A percentile compares a stretch with the other conserved stretches of the same genome.
Conservation (phyloP, 495 filamentous ascomycete species). For the Daldinia vernicosa region DNA sequence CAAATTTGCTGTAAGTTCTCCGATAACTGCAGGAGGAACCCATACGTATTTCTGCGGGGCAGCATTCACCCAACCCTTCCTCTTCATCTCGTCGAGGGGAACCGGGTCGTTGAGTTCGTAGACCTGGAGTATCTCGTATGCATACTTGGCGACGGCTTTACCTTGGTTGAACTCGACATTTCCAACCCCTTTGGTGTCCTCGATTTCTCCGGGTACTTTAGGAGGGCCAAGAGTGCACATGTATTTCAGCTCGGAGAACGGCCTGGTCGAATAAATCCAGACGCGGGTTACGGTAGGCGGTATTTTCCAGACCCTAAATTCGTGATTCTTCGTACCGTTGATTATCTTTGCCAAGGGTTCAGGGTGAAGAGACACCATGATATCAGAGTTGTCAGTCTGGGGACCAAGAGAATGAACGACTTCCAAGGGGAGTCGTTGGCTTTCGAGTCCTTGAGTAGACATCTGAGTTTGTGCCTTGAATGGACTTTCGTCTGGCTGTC, state of each 20-base stretch:
- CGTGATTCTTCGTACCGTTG: constrained; percentile 52
- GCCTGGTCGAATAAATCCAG: constrained; percentile 58
- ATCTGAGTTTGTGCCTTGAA: constrained; percentile 43
- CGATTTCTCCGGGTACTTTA: constrained; percentile 53
- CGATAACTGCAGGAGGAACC: constrained; percentile 57
- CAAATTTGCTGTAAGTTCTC: constrained; percentile 57
- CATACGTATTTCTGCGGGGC: constrained; percentile 52
- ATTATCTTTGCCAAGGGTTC: constrained; percentile 52
- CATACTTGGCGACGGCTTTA: constrained; percentile 44
- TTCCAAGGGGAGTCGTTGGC: constrained; percentile 59
- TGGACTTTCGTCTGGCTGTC: constrained; percentile 20
- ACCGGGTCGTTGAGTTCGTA: constrained; percentile 63
- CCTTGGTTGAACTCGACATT: constrained; percentile 61
- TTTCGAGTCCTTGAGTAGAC: constrained; percentile 57
- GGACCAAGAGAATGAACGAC: constrained; percentile 55
- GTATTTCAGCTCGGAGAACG: constrained; percentile 55
- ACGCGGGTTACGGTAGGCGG: constrained; percentile 53
- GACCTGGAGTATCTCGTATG: constrained; percentile 60
- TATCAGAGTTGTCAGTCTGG: constrained; percentile 56
- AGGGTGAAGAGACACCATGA: constrained; percentile 55
- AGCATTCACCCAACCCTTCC: constrained; percentile 52
- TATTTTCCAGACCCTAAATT: constrained; percentile 56
- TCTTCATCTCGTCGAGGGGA: constrained; percentile 52
- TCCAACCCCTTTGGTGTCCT: constrained; percentile 49
- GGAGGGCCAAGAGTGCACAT: constrained; percentile 57